Percentiles rank a stretch among this genome's conserved stretches.
Conservation (phyloP, 129 eudicot genomes). For the Rutidosis leptorrhynchoides region DNA sequence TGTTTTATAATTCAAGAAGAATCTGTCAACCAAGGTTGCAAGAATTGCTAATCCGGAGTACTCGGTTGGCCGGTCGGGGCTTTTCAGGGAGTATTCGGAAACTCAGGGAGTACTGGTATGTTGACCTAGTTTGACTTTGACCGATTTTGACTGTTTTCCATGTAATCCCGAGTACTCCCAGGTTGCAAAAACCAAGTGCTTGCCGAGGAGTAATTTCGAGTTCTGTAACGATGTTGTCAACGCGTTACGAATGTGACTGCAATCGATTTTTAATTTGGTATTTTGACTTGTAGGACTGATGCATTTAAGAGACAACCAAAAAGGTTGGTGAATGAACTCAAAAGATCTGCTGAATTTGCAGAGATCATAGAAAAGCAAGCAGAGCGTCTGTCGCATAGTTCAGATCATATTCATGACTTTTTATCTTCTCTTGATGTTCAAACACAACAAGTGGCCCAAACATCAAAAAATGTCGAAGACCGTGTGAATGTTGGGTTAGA, state of each 20-base stretch:
- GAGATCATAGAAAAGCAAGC: slow-evolving; percentile 60
- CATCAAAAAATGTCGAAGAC: slow-evolving; percentile 45
- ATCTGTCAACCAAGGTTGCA: no score
- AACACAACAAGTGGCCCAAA: slow-evolving; percentile 51
- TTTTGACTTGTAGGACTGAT: slow-evolving; percentile 44
- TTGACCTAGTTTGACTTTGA: no score
- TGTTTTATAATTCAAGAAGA: background rate
- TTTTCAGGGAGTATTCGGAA: no score
- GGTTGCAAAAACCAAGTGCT: no score
- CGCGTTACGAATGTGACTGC: background rate
- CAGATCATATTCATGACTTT: slow-evolving; percentile 50
- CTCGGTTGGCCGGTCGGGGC: no score
- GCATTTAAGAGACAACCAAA: slow-evolving; percentile 74
- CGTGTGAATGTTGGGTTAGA: slow-evolving; percentile 37
- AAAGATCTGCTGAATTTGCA: slow-evolving; percentile 58
- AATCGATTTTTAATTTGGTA: background rate
- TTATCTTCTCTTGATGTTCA: slow-evolving; percentile 48
- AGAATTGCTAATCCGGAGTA: no score
- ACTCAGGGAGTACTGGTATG: no score
- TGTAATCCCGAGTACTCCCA: no score
- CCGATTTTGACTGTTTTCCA: no score
- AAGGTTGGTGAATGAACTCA: slow-evolving; percentile 69
- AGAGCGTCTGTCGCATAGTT: slow-evolving; percentile 40
- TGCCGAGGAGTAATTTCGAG: no score
- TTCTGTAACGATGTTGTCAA: no score